Evolutionary conservation across 139 green algal genomes (phyloP).

Genomic region (Coccomyxa sp.): DNA sequence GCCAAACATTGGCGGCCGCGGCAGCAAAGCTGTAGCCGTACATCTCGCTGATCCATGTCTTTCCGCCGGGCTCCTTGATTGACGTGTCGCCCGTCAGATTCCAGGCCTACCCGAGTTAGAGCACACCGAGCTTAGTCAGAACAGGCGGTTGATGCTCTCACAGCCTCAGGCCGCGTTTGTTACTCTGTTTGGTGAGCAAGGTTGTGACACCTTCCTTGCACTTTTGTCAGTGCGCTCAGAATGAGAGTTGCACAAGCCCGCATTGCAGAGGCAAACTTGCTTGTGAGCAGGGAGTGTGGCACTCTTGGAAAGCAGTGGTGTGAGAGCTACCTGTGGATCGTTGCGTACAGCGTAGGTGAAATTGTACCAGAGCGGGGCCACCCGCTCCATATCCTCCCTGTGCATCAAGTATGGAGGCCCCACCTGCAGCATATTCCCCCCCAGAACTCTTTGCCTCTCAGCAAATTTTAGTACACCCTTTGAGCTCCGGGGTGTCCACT

Average conservation of each 20-base stretch:
- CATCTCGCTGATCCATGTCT: constrained; percentile 41
- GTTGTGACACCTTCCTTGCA: too few species aligned
- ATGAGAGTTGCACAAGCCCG: too few species aligned
- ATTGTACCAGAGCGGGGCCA: constrained; percentile 63
- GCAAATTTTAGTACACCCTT: too few species aligned
- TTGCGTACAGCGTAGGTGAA: constrained; percentile 28
- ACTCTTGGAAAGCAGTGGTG: too few species aligned
- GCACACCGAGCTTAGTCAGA: too few species aligned
- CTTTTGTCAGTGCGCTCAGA: too few species aligned
- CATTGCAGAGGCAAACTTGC: too few species aligned
- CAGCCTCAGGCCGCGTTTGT: too few species aligned
- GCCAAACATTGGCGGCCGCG: constrained; percentile 71
- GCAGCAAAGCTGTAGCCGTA: constrained; percentile 82
- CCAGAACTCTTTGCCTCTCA: not conserved
- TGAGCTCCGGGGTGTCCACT: too few species aligned
- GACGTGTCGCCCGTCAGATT: not conserved
- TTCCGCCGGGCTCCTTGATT: not conserved
- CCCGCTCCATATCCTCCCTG: constrained; percentile 62
- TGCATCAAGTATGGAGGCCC: constrained; percentile 81
- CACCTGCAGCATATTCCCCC: constrained; percentile 30
- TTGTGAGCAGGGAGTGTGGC: too few species aligned
- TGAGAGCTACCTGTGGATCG: constrained; percentile 9
- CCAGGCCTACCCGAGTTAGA: not conserved
- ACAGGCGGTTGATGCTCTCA: too few species aligned
- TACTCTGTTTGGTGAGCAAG: too few species aligned